phyloP scores from a whole-genome alignment of 1,284 basidiomycete species.

The Hemileia vastatrix region DNA sequence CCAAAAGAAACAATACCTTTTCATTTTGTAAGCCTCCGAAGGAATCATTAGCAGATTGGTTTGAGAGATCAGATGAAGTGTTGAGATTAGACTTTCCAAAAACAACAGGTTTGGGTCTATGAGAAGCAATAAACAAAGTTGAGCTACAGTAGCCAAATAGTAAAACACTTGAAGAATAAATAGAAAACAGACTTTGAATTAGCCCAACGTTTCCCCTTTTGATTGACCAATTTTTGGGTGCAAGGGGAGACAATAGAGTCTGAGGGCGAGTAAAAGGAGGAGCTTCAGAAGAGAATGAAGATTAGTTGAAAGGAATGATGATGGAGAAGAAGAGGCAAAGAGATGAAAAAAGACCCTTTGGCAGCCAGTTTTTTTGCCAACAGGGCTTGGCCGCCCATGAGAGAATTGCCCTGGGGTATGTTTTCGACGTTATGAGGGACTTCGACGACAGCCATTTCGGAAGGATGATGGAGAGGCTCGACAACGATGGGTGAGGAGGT shows the following conservation, averaged over 20 bases:
- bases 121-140: not conserved
- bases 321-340: not conserved
- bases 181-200: slow-evolving; percentile 20
- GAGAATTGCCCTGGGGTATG: slow-evolving; percentile 14
- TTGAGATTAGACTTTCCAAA: slow-evolving; percentile 23
- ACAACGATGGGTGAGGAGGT: too few species aligned
- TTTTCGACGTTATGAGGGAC: slow-evolving; percentile 24
- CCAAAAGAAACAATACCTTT: too few species aligned
- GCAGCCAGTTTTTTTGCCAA: slow-evolving; percentile 23
- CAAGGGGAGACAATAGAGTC: slow-evolving; percentile 21
- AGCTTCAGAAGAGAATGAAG: not conserved
- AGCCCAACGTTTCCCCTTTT: slow-evolving; percentile 23
- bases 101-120: slow-evolving; percentile 16
- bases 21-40: too few species aligned
- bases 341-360: slow-evolving; percentile 12
- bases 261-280: slow-evolving; percentile 22
- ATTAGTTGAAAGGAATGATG: not conserved
- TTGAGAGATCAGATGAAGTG: too few species aligned
- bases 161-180: too few species aligned
- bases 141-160: too few species aligned
- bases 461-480: slow-evolving; percentile 21
- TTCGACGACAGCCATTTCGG: slow-evolving; percentile 22
- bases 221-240: slow-evolving; percentile 18
- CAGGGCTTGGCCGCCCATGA: slow-evolving; percentile 18
- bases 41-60: too few species aligned